Conservation (phyloP, 306 rosid species). For the Inga laurina region DNA sequence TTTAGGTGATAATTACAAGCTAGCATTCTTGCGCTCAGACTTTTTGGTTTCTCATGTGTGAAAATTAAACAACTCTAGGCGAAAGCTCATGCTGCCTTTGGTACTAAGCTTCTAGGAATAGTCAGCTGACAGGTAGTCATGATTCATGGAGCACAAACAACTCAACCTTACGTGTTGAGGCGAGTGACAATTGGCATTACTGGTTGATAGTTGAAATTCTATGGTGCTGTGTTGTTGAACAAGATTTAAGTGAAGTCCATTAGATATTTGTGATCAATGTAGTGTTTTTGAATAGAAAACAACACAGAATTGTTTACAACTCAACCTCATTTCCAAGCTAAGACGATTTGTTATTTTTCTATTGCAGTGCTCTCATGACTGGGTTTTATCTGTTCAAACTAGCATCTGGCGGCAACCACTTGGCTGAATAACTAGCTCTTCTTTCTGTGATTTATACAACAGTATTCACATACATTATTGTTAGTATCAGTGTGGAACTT, state of each 20-base stretch:
- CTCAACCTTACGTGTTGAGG: background rate
- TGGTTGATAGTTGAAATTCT: background rate
- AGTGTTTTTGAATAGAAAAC: background rate
- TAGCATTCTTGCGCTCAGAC: background rate
- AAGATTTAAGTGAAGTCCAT: background rate
- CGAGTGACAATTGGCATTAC: background rate
- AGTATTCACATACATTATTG: background rate
- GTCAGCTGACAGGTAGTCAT: background rate
- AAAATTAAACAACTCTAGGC: background rate
- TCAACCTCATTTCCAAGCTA: background rate
- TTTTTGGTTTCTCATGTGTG: background rate
- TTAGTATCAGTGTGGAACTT: background rate
- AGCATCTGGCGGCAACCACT: constrained; percentile 66
- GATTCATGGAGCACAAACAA: background rate
- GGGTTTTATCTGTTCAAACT: constrained; percentile 63
- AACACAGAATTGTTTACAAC: background rate
- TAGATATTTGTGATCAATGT: background rate
- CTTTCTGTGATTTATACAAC: background rate
- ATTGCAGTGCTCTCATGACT: constrained; percentile 64
- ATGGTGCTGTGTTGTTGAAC: background rate
- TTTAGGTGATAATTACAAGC: background rate
- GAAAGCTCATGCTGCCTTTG: background rate
- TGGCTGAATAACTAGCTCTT: constrained; percentile 31
- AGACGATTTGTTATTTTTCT: background rate
- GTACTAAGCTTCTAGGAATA: background rate